phyloP scores from a whole-genome alignment of 495 filamentous ascomycete genomes.

The Paragyromitra xinjiangensis region DNA sequence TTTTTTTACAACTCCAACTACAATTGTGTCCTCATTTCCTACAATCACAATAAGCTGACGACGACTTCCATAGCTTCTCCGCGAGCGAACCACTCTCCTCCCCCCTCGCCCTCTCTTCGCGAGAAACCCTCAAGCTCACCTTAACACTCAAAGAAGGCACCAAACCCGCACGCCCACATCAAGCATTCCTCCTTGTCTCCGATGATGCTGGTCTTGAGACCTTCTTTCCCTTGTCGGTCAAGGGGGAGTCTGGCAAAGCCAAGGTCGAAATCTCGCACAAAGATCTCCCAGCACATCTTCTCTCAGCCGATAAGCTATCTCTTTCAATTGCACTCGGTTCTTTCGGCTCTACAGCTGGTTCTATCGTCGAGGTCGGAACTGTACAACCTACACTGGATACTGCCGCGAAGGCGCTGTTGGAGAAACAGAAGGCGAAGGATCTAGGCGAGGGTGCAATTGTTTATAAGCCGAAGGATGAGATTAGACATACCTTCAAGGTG shows the following conservation, averaged over 20 bases:
- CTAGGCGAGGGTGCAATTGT: conserved; percentile 50
- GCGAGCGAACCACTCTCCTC: conserved; percentile 70
- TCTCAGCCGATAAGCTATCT: conserved; percentile 72
- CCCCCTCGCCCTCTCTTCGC: conserved; percentile 70
- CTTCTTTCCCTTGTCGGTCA: conserved; percentile 85
- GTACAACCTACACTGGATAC: conserved; percentile 63
- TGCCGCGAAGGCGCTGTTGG: conserved; percentile 64
- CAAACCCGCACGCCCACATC: conserved; percentile 83
- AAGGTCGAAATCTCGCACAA: conserved; percentile 80
- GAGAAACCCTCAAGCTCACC: conserved; percentile 81
- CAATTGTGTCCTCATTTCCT: conserved; percentile 39
- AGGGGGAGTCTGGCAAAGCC: conserved; percentile 73
- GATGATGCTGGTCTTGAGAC: conserved; percentile 83
- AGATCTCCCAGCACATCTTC: conserved; percentile 86
- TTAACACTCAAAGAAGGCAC: conserved; percentile 82
- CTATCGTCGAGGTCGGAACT: conserved; percentile 40
- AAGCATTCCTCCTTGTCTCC: conserved; percentile 85
- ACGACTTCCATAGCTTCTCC: conserved; percentile 65
- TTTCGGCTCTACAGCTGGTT: conserved; percentile 67
- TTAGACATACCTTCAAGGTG: conserved; percentile 87
- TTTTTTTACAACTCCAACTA: neutral
- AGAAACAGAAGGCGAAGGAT: conserved; percentile 63
- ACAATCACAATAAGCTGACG: conserved; percentile 29
- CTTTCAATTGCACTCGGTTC: conserved; percentile 85
- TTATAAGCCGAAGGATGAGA: conserved; percentile 64